Evolutionary conservation across 2,329 filamentous ascomycete species (phyloP).

Genomic region (Dactylellina sp.): DNA sequence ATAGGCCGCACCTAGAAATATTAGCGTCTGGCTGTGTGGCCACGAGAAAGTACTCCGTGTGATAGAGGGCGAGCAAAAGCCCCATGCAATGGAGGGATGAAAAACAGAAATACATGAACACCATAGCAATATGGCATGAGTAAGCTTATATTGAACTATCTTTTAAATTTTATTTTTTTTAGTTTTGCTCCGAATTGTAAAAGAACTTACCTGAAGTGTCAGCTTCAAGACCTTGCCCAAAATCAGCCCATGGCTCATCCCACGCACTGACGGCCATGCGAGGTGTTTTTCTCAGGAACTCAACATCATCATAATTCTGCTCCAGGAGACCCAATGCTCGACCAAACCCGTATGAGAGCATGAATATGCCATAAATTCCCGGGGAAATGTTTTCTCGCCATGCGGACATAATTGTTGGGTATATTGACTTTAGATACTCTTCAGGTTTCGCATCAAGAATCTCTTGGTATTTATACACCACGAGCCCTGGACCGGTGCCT

Average conservation of each 20-base stretch:
- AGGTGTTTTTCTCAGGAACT: not conserved
- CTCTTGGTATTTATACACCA: constrained; percentile 19
- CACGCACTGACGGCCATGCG: not conserved
- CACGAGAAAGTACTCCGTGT: too few relatives aligned
- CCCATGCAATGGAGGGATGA: too few relatives aligned
- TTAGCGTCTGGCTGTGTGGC: too few relatives aligned
- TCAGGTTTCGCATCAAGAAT: not conserved
- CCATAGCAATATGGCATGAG: not conserved
- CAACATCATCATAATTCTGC: not conserved
- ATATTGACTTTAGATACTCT: not conserved
- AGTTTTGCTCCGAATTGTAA: not conserved
- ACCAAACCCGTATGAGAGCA: constrained; percentile 16
- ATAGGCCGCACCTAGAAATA: too few relatives aligned
- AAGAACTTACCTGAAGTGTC: not conserved
- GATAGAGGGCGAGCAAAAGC: too few relatives aligned
- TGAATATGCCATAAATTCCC: constrained; percentile 11
- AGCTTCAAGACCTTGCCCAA: not conserved
- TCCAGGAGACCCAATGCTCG: constrained; percentile 10
- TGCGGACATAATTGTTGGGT: too few relatives aligned
- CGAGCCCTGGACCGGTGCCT: not conserved
- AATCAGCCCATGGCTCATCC: not conserved
- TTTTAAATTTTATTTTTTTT: not conserved
- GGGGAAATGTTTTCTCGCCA: not conserved
- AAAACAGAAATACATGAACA: not conserved
- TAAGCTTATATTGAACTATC: not conserved